Percentiles rank a stretch among this genome's conserved stretches.
Conservation (phyloP, 345 rosid genomes). For the Ceriops zippeliana region DNA sequence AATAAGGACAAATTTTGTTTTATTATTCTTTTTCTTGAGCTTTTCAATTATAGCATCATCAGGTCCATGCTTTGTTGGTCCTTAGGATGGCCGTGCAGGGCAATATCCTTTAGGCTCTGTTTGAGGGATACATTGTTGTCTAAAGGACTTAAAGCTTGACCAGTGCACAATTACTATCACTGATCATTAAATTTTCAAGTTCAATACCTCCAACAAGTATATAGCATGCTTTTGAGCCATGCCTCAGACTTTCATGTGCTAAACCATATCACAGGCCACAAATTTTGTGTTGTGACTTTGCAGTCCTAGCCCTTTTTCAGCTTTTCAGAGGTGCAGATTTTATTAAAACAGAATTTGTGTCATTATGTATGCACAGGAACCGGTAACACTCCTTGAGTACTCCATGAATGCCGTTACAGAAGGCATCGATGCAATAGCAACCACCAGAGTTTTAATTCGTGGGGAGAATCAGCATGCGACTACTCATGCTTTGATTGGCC, state of each 20-base stretch:
- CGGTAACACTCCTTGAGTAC: slow-evolving; percentile 72
- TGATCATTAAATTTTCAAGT: not conserved
- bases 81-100: no score
- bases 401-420: slow-evolving; percentile 82
- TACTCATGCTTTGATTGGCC: slow-evolving; percentile 59
- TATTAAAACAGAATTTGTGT: not conserved
- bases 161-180: no score
- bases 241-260: not conserved
- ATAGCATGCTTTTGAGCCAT: not conserved
- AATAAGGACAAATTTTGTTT: no score
- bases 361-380: slow-evolving; percentile 44
- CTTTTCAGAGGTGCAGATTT: not conserved
- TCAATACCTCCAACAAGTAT: not conserved
- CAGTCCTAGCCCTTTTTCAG: not conserved
- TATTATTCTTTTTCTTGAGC: no score
- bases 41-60: no score
- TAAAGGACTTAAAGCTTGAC: no score
- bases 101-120: no score
- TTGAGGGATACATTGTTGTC: no score
- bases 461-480: slow-evolving; percentile 41
- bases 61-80: no score
- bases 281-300: not conserved
- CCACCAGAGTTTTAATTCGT: slow-evolving; percentile 84
- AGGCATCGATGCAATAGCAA: slow-evolving; percentile 97
- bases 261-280: not conserved